Evolutionary conservation across 2,329 filamentous ascomycete genomes (phyloP).

Genomic region (Huntiella omanensis): DNA sequence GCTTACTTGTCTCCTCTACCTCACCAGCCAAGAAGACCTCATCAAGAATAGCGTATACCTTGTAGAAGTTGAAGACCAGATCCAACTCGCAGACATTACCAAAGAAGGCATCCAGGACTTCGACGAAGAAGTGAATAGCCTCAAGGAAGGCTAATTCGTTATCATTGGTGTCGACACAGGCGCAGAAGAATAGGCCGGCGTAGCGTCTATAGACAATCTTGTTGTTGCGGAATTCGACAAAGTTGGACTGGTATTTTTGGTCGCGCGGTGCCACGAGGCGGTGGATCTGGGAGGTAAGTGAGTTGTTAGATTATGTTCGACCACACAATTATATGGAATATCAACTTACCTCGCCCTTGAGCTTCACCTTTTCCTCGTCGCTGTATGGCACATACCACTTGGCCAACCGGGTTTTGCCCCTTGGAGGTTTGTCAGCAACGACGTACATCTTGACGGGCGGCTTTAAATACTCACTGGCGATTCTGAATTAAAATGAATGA

Average conservation of each 20-base stretch:
- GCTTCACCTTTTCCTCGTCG: conserved; percentile 96
- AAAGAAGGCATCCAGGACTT: conserved; percentile 96
- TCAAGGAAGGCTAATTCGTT: conserved; percentile 95
- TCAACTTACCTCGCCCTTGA: conserved; percentile 73
- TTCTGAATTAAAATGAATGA: conserved; percentile 77
- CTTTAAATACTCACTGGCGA: conserved; percentile 37
- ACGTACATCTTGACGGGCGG: background rate
- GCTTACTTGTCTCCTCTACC: conserved; percentile 97
- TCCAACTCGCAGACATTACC: conserved; percentile 98
- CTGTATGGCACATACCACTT: conserved; percentile 99
- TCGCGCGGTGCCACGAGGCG: conserved; percentile 92
- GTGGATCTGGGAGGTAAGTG: conserved; percentile 47
- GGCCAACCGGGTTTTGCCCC: conserved; percentile 92
- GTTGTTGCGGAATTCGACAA: conserved; percentile 87
- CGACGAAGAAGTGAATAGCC: conserved; percentile 98
- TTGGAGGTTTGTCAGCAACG: conserved; percentile 27
- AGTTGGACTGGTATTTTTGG: conserved; percentile 99
- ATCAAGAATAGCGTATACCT: conserved; percentile 93
- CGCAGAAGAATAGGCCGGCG: conserved; percentile 96
- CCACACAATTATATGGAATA: background rate
- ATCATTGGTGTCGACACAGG: conserved; percentile 96
- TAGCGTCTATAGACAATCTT: conserved; percentile 97
- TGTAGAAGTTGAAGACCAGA: conserved; percentile 65
- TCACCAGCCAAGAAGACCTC: conserved; percentile 96
- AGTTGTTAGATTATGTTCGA: background rate